phyloP scores from a whole-genome alignment of 306 rosid species.

The Vigna trinervia region DNA sequence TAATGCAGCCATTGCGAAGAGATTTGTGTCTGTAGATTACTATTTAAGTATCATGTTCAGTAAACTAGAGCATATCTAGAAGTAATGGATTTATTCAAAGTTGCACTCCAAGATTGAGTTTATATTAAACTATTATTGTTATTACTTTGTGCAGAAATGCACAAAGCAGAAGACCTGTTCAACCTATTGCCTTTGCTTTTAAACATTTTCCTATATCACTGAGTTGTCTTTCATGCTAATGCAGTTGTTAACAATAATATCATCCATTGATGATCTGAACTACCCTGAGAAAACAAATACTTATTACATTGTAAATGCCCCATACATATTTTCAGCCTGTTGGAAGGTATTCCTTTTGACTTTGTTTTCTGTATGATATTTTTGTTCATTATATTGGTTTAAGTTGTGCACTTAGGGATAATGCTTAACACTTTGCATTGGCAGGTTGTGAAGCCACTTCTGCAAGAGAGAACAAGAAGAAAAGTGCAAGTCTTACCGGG shows the following conservation, averaged over 20 bases:
- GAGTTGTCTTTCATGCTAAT: slow-evolving; percentile 43
- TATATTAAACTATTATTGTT: background rate
- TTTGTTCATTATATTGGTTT: slow-evolving; percentile 18
- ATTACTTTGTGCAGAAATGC: background rate
- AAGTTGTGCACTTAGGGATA: slow-evolving; percentile 15
- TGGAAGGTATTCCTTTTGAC: slow-evolving; percentile 76
- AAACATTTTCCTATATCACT: slow-evolving; percentile 13
- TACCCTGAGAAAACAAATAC: slow-evolving; percentile 95
- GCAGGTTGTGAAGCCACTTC: slow-evolving; percentile 96
- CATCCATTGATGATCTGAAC: slow-evolving; percentile 93
- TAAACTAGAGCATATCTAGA: slow-evolving; percentile 1
- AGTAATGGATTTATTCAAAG: slow-evolving; percentile 1
- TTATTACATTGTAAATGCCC: slow-evolving; percentile 86
- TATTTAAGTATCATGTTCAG: background rate
- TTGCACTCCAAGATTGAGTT: slow-evolving; percentile 11
- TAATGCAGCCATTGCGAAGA: background rate
- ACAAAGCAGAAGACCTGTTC: background rate
- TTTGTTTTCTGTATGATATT: slow-evolving; percentile 20
- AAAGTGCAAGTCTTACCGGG: slow-evolving; percentile 88
- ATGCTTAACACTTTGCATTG: slow-evolving; percentile 30
- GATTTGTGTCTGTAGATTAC: background rate
- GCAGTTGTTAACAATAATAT: slow-evolving; percentile 81
- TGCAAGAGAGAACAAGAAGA: slow-evolving; percentile 93
- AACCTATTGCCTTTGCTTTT: background rate
- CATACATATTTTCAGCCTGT: slow-evolving; percentile 90